Conservation (phyloP, 208 protist genomes). For the Leishmania turanica region DNA sequence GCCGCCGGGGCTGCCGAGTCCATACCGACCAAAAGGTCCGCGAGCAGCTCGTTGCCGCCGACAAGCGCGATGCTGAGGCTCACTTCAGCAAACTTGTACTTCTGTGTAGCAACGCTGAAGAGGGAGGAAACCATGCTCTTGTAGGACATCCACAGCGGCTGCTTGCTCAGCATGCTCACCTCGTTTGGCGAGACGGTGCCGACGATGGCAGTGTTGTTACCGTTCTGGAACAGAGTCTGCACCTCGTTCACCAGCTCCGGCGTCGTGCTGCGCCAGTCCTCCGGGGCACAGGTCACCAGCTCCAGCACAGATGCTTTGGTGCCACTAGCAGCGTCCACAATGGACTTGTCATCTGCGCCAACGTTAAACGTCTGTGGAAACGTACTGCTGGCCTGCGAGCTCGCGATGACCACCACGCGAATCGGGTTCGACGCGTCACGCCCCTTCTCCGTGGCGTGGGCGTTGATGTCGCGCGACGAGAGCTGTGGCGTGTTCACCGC, state of each 20-base stretch:
- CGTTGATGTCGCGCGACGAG: slow-evolving; percentile 32
- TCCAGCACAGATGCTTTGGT: slow-evolving; percentile 34
- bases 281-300: slow-evolving; percentile 42
- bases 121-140: slow-evolving; percentile 62
- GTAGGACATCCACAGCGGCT: slow-evolving; percentile 68
- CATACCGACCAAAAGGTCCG: slow-evolving; percentile 33
- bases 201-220: slow-evolving; percentile 65
- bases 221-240: slow-evolving; percentile 58
- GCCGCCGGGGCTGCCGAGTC: slow-evolving; percentile 23
- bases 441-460: slow-evolving; percentile 25
- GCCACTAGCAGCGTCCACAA: slow-evolving; percentile 30
- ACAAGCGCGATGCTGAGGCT: slow-evolving; percentile 51
- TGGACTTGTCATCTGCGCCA: slow-evolving; percentile 32
- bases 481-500: slow-evolving; percentile 15
- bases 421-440: slow-evolving; percentile 37
- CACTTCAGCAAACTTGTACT: slow-evolving; percentile 55
- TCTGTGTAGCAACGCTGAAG: slow-evolving; percentile 43
- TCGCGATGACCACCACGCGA: slow-evolving; percentile 34
- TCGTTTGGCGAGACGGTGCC: slow-evolving; percentile 45
- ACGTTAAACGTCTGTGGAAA: slow-evolving; percentile 34
- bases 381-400: slow-evolving; percentile 23
- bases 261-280: slow-evolving; percentile 45
- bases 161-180: slow-evolving; percentile 49
- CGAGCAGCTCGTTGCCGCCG: slow-evolving; percentile 44
- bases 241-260: slow-evolving; percentile 39